phyloP scores from a whole-genome alignment of 495 filamentous ascomycete species.

The Geopyxis carbonaria region DNA sequence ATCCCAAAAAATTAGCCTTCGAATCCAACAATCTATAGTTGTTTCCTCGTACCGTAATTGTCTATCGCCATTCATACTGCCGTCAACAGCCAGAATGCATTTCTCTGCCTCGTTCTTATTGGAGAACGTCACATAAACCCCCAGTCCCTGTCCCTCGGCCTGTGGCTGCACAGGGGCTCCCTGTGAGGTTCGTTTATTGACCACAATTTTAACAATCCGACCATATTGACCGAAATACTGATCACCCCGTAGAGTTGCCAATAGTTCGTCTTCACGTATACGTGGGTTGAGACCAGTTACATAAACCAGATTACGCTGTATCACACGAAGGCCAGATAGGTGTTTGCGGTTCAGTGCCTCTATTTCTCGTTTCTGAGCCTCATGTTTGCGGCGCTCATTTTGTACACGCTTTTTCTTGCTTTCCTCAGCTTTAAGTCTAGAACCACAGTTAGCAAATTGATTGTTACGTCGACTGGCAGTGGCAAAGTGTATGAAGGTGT shows the following conservation, averaged over 20 bases:
- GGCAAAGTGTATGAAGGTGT: neutral
- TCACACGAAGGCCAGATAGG: conserved; percentile 79
- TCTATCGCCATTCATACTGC: conserved; percentile 76
- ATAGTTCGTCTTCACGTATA: conserved; percentile 75
- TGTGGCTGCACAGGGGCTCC: conserved; percentile 29
- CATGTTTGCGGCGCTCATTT: conserved; percentile 78
- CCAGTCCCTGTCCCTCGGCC: conserved; percentile 56
- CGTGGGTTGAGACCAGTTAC: conserved; percentile 85
- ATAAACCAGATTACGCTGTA: conserved; percentile 97
- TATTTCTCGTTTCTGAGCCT: conserved; percentile 86
- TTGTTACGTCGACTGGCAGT: too few species aligned
- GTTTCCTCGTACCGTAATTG: conserved; percentile 40
- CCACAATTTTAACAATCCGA: conserved; percentile 95
- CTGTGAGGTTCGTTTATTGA: conserved; percentile 56
- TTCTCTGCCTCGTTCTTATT: conserved; percentile 68
- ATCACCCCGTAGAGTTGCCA: conserved; percentile 67
- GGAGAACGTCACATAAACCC: conserved; percentile 93
- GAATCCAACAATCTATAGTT: conserved; percentile 3
- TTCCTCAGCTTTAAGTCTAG: conserved; percentile 65
- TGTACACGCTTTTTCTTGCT: conserved; percentile 82
- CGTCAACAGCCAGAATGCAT: conserved; percentile 85
- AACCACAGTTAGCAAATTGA: neutral
- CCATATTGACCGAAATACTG: conserved; percentile 98
- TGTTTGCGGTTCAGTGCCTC: conserved; percentile 91
- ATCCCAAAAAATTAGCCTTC: conserved; percentile 23